These are phyloP conservation scores for Solanum appendiculatum DNA, from an alignment of 257 asterid species.

Conservation along the genomic window DNA sequence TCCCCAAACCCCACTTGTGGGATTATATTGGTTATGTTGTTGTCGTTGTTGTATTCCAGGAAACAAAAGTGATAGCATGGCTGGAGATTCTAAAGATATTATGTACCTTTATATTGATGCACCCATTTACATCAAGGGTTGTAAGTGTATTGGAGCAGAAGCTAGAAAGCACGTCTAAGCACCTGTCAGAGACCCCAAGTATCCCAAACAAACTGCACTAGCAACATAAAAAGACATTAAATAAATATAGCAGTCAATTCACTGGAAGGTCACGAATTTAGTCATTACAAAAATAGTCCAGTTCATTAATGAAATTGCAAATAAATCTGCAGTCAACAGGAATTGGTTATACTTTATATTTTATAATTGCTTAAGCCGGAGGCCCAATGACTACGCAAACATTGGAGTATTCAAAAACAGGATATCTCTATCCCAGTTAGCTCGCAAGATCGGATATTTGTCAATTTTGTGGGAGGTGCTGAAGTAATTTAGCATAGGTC, in stretches of 20 bases:
- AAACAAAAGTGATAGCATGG: not conserved
- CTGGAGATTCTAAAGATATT: not conserved
- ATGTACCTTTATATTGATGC: conserved; percentile 68
- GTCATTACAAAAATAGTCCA: not conserved
- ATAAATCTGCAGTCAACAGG: not conserved
- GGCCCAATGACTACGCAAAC: not conserved
- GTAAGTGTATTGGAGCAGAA: conserved; percentile 53
- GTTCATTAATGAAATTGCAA: not conserved
- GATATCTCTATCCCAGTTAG: not conserved
- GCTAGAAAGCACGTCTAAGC: conserved; percentile 66
- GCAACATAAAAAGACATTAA: not conserved
- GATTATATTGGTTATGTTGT: not conserved
- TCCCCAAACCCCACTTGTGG: not conserved
- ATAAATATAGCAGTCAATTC: not conserved
- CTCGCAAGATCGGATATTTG: not conserved
- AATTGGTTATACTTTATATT: not conserved
- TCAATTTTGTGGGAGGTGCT: not conserved
- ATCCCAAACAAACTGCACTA: conserved; percentile 87
- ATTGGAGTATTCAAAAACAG: not conserved
- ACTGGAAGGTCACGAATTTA: not conserved
- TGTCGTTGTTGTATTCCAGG: not conserved
- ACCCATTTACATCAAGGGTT: conserved; percentile 93
- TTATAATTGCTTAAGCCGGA: not conserved
- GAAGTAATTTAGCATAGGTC: not conserved
- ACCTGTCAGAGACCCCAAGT: conserved; percentile 80